These are phyloP conservation scores for Scleroderma citrinum DNA, from an alignment of 768 basidiomycete species.

Conservation along the genomic window DNA sequence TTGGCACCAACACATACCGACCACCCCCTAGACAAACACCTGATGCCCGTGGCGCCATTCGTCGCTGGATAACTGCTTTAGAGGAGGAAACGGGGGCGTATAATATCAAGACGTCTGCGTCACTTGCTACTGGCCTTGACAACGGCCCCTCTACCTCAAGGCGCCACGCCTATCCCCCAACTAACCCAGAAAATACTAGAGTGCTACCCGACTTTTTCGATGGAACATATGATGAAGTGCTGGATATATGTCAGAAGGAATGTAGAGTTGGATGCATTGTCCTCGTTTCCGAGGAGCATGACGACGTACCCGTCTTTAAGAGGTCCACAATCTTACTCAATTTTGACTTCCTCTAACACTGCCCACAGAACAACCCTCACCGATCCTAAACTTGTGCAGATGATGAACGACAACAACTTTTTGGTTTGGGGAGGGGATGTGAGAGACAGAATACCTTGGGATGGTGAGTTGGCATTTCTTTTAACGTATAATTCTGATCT, in stretches of 20 bases:
- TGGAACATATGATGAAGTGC: constrained; percentile 76
- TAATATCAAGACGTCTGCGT: constrained; percentile 39
- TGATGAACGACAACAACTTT: constrained; percentile 68
- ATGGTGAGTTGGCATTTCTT: constrained; percentile 35
- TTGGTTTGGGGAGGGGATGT: constrained; percentile 93
- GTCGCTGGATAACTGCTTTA: constrained; percentile 72
- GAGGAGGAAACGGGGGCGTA: constrained; percentile 84
- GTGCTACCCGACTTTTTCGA: constrained; percentile 76
- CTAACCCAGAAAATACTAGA: constrained; percentile 34
- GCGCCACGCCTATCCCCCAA: constrained; percentile 22
- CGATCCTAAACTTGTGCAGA: constrained; percentile 60
- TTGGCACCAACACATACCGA: constrained; percentile 44
- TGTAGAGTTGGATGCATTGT: constrained; percentile 72
- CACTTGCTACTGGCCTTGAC: constrained; percentile 34
- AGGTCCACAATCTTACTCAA: constrained; percentile 37
- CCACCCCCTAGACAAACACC: constrained; percentile 28
- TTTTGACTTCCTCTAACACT: background rate
- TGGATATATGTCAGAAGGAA: constrained; percentile 66
- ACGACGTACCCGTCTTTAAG: constrained; percentile 84
- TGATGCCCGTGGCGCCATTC: constrained; percentile 50
- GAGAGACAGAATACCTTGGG: constrained; percentile 75
- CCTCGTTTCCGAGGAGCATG: constrained; percentile 85
- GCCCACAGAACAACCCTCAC: constrained; percentile 62
- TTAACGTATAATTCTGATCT: background rate
- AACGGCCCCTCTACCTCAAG: constrained; percentile 42